These are phyloP conservation scores for Aspergillus luchuensis DNA, from an alignment of 2,329 filamentous ascomycete species.

Conservation along the genomic window DNA sequence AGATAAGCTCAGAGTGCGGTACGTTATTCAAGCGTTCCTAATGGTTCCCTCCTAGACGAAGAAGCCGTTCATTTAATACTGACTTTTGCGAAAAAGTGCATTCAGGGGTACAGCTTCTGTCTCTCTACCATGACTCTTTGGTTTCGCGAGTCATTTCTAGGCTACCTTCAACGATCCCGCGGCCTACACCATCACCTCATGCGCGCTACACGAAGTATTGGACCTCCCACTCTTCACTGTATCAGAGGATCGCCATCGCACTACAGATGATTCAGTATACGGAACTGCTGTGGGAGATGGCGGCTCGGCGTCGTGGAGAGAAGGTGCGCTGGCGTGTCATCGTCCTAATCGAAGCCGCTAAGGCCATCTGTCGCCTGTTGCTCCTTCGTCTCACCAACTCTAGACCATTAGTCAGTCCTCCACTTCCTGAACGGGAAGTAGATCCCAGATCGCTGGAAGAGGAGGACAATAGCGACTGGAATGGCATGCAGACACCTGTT, in stretches of 20 bases:
- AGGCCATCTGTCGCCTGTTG: conserved; percentile 79
- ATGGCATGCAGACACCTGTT: conserved; percentile 50
- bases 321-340: conserved; percentile 82
- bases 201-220: conserved; percentile 67
- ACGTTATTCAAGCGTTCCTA: conserved; percentile 28
- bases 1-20: conserved; percentile 88
- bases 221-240: conserved; percentile 65
- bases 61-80: conserved; percentile 1
- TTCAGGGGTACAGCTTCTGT: conserved; percentile 84
- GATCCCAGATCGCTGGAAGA: conserved; percentile 63
- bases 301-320: conserved; percentile 80
- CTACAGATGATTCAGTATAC: conserved; percentile 93
- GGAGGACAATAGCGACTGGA: conserved; percentile 44
- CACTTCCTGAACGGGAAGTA: conserved; percentile 81
- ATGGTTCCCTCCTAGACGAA: background rate
- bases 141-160: conserved; percentile 66
- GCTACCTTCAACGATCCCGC: conserved; percentile 55
- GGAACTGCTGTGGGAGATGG: conserved; percentile 96
- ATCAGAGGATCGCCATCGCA: conserved; percentile 77
- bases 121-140: conserved; percentile 88
- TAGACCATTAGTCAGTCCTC: conserved; percentile 78
- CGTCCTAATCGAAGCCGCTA: conserved; percentile 79
- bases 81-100: conserved; percentile 58
- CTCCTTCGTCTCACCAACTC: conserved; percentile 81
- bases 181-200: conserved; percentile 58